Evolutionary conservation across 2,329 filamentous ascomycete genomes (phyloP), one percentile per base, ranked within the genome.

Genomic region (Phaeomoniella chlamydospora): DNA sequence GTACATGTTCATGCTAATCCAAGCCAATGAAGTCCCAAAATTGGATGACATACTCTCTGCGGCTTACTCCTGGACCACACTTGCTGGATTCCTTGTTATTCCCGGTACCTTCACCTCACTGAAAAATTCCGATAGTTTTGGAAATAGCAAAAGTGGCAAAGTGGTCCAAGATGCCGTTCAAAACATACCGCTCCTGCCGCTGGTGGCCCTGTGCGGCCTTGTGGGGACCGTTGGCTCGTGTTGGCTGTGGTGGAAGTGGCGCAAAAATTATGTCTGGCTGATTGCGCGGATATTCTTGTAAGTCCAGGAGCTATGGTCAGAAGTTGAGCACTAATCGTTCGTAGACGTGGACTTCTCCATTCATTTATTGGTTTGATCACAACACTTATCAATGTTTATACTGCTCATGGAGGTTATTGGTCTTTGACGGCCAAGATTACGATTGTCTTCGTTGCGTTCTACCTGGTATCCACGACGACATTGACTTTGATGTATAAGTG

Each of bases 221-320:
- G 36, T 61, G 3, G 61, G 62, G 4, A 43, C 49, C 2, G 33
- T 50, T 2, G 58, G 63, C 3, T 59, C 64, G 43, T 33, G 53
- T 2, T 57, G 51, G 45, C 52, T 71, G 9, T 64, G 56, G 37
- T 49, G 55, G 35, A 49, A 50, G 15, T 62, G 62, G 49, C 48
- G 57, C 19, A 45, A 46, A 6, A 70, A 71, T 42, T 68, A 68
- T 37, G 56, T 70, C 9, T 72, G 65, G 67, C 51, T 70, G 14
- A 52, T 68, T 4, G 65, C 68, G 44, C 56, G 58, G 9, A 14
- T 37, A 6, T 67, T 70, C 41, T 39, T 68, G 37, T 57, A 47
- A 16, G 49, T 34, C 22, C 15, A 18, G 14, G 12, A 13, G 17
- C n/a, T 11, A 17, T 9, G 29, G 13, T n/a, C 6, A 9, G 32